Base-by-base conservation (phyloP, 2,329 filamentous ascomycete species). In the Sordariomycetes sp. region DNA sequence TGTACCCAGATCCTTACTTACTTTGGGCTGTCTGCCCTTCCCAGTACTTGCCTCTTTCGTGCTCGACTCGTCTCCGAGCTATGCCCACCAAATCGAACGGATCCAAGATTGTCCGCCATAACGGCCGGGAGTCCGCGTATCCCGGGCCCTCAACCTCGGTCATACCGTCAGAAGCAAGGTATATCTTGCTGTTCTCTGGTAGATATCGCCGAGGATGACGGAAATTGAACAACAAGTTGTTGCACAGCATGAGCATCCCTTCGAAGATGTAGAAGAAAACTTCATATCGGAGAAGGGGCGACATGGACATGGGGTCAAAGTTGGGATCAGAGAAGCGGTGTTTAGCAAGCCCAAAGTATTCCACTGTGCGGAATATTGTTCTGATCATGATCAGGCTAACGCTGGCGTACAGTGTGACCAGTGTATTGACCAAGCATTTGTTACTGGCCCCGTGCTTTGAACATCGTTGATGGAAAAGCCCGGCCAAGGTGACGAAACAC, bases 251-350 rank as follows among this genome's bases (percentile, higher is more conserved):
- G 10, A 73, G 47, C 0, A 47, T 42, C 2, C 61, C 66, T 52
- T 78, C 72, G 38, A 76, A 76, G 15, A 75, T 58, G 44, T 69
- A 74, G 40, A 77, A 77, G 50, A 65, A 76, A 62, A 64, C 72
- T 49, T 78, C 72, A 42, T 74, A 69, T 16, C 68, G 59, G n/a
- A 75, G 39, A 16, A 72, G 51, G 0, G 67, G 61, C 9, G 58
- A 64, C 2, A 70, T 40, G 2, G 42, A 45, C 20, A 33, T 42
- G 4, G 53, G 50, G 23, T 64, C 59, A 31, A 63, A 53, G 3
- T 48, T 54, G 8, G 59, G 47, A 20, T 58, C 53, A 28, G 51
- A 42, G 15, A 51, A 56, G 16, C 58, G 52, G 15, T 64, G 53
- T 10, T 66, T 49, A 0, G 63, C 55, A n/a, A 68, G 47, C 33